Base-by-base conservation (phyloP, 352 stramenopile species). In the Phytophthora hybrid region DNA sequence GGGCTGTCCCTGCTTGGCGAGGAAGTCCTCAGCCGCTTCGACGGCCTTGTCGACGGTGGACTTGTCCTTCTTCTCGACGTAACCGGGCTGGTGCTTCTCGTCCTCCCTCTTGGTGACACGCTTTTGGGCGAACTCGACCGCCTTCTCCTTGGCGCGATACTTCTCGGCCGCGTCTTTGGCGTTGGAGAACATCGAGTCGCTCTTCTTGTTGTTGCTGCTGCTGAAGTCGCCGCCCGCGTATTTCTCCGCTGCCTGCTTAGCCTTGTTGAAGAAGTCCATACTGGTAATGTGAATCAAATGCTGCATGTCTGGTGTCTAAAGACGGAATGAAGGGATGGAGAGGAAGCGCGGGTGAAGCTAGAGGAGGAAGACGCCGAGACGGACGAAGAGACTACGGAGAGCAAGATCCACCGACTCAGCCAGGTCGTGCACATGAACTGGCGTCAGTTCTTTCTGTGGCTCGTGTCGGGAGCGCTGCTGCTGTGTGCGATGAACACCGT, bases 381-480 rank as follows among this genome's bases (percentile, higher is more conserved):
- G 14, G 83, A 91, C 31, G 77, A 84, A 16, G 83, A 89, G 58
- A 78, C 81, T 19, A 91, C 81, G 0, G 79, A 89, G 58, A 77
- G 64, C 62, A 77, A 80, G 56, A 75, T 82, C 21, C 51, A 69
- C 5, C 71, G 71, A 4, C 46, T 84, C 23, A 74, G 78, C 13
- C 68, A 80, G 19, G 79, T 75, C 13, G 81, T 88, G 49, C 60
- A 81, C 31, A 66, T 83, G 66, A 72, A 79, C 26, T 84, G 84
- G 75, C 61, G 59, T 1, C 71, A 82, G 5, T 82, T 79, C 14
- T 13, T 85, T 0, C 8, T 83, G 21, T 84, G 81, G 73, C 41
- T 92, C 3, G 26, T 82, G 1, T 75, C 70, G 0, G 78, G 77
- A 0, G 77, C 77, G 4, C 14, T 77, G 3, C 39, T 84, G 21